phyloP scores from a whole-genome alignment of 345 rosid genomes.

The Aquilaria yunnanensis region DNA sequence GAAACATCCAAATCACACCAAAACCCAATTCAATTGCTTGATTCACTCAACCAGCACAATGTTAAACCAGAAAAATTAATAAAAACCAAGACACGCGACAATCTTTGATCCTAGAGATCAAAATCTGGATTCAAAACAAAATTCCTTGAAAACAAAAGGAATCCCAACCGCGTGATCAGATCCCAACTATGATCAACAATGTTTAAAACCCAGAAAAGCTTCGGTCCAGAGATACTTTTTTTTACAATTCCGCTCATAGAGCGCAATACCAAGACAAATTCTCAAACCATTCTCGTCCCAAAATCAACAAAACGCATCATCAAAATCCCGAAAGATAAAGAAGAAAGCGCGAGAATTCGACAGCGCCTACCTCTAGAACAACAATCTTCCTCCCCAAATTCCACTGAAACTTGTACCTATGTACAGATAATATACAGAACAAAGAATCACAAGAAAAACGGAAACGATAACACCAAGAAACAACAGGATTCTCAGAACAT shows the following conservation, averaged over 20 bases:
- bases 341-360: background rate
- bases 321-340: background rate
- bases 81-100: no score
- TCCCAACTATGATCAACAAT: no score
- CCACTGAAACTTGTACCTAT: background rate
- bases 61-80: no score
- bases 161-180: no score
- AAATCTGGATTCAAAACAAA: no score
- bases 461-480: background rate
- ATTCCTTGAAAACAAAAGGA: no score
- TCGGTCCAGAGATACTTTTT: background rate
- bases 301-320: no score
- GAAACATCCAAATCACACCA: no score
- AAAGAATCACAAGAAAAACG: background rate
- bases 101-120: no score
- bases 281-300: background rate
- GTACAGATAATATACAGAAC: background rate
- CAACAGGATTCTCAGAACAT: background rate
- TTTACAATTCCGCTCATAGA: background rate
- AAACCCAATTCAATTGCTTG: no score
- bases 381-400: slow-evolving; percentile 7
- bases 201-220: background rate
- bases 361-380: slow-evolving; percentile 15
- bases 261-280: background rate
- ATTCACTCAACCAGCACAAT: no score